phyloP scores from a whole-genome alignment of 2,329 filamentous ascomycete species.

The Teratosphaeria pseudoeucalypti region DNA sequence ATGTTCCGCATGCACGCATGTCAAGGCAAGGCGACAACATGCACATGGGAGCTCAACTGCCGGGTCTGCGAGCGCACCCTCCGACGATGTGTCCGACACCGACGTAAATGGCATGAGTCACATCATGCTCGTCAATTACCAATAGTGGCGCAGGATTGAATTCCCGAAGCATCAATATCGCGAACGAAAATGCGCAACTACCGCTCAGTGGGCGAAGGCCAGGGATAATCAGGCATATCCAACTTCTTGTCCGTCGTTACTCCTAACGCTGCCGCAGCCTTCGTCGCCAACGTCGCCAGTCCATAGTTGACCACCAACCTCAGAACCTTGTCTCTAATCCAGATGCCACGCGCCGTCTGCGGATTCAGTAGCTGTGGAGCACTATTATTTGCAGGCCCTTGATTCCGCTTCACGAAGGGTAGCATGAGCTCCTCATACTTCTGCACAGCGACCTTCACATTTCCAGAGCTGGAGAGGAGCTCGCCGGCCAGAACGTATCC shows the following conservation, averaged over 20 bases:
- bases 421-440: conserved; percentile 12
- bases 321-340: conserved; percentile 13
- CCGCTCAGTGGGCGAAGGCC: conserved; percentile 1
- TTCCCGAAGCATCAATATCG: no score
- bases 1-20: no score
- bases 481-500: conserved; percentile 20
- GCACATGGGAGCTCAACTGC: no score
- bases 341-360: conserved; percentile 22
- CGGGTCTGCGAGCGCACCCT: no score
- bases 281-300: conserved; percentile 6
- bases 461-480: conserved; percentile 6
- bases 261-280: conserved; percentile 4
- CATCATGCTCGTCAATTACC: no score
- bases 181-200: no score
- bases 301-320: conserved; percentile 7
- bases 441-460: conserved; percentile 7
- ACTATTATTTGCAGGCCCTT: conserved; percentile 2
- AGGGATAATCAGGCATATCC: conserved; percentile 8
- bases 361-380: conserved; percentile 20
- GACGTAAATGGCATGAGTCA: no score
- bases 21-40: no score
- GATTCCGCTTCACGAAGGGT: conserved; percentile 10
- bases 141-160: no score
- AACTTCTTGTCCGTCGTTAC: conserved; percentile 7
- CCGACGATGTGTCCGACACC: no score